These are phyloP conservation scores for Fomitopsis pulvina DNA, from an alignment of 768 basidiomycete species.

Conservation along the genomic window DNA sequence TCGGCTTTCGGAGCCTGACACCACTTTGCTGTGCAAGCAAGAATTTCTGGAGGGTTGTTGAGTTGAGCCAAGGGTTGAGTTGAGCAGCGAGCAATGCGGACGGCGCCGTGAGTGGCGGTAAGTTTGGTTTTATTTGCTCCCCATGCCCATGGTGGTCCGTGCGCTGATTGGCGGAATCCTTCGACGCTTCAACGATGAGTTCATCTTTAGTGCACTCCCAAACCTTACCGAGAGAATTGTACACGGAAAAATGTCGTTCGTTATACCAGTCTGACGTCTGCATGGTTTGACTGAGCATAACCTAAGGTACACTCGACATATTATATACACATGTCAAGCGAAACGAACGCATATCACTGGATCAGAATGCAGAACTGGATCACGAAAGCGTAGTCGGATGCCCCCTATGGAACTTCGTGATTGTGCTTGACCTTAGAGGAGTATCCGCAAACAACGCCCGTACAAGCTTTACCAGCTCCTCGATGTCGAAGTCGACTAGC, in stretches of 20 bases:
- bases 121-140: conserved; percentile 6
- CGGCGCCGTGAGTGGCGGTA: not conserved
- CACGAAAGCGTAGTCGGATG: conserved; percentile 35
- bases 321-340: not conserved
- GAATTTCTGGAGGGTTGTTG: not conserved
- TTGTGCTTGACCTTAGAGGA: conserved; percentile 69
- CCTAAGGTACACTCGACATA: not conserved
- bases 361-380: not conserved
- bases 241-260: too few relatives aligned
- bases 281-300: too few relatives aligned
- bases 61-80: not conserved
- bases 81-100: not conserved
- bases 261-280: too few relatives aligned
- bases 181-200: too few relatives aligned
- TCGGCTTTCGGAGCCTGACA: not conserved
- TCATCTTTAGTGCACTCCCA: too few relatives aligned
- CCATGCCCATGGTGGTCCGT: conserved; percentile 10
- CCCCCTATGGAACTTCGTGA: conserved; percentile 64
- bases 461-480: conserved; percentile 78
- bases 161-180: too few relatives aligned
- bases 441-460: conserved; percentile 87
- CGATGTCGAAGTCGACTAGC: conserved; percentile 81
- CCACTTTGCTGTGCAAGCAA: not conserved
- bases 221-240: too few relatives aligned
- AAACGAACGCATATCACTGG: not conserved